Evolutionary conservation across 345 rosid species (phyloP).

Genomic region (Murraya koenigii): DNA sequence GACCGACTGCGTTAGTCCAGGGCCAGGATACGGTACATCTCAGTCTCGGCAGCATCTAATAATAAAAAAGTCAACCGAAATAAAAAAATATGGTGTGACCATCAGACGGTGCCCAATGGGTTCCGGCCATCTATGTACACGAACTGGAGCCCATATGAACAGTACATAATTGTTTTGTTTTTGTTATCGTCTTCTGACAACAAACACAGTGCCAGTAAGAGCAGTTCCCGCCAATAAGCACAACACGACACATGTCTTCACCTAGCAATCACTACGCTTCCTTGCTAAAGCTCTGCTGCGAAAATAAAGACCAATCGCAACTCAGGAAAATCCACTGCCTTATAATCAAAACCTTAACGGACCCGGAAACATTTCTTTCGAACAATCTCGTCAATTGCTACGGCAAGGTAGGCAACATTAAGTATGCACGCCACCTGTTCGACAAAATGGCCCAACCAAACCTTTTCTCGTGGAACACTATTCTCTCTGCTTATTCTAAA

Average conservation of each 20-base stretch:
- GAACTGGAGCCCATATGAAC: neutral
- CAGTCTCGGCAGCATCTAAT: no score
- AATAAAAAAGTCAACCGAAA: no score
- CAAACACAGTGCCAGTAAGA: neutral
- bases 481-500: constrained; percentile 73
- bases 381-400: constrained; percentile 54
- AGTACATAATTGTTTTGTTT: neutral
- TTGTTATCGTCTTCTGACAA: neutral
- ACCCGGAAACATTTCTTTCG: constrained; percentile 51
- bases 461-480: constrained; percentile 74
- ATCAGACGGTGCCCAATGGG: no score
- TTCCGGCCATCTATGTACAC: neutral
- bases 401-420: constrained; percentile 34
- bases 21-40: no score
- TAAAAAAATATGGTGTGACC: no score
- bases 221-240: constrained; percentile 17
- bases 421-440: constrained; percentile 67
- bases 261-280: constrained; percentile 43
- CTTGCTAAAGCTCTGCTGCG: constrained; percentile 55
- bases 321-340: constrained; percentile 63
- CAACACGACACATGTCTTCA: constrained; percentile 15
- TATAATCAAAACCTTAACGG: constrained; percentile 41
- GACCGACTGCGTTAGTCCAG: no score
- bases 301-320: constrained; percentile 33
- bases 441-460: constrained; percentile 58